Evolutionary conservation across 208 protist genomes (phyloP).

Genomic region (Acanthamoeba triangularis): DNA sequence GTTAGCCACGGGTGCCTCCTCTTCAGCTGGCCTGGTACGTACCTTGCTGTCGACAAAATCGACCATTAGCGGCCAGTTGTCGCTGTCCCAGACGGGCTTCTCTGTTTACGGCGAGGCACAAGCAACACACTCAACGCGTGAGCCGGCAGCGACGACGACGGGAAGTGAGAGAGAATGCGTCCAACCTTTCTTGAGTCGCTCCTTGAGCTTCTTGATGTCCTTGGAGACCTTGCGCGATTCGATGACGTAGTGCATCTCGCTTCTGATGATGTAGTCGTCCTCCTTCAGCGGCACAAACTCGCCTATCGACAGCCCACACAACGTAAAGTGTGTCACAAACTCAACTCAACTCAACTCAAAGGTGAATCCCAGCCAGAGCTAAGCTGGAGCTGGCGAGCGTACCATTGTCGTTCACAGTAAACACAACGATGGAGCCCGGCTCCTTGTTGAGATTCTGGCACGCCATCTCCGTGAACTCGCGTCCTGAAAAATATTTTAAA

Average conservation of each 20-base stretch:
- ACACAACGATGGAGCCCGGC: background rate
- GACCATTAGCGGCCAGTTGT: constrained; percentile 21
- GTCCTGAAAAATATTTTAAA: too few relatives aligned
- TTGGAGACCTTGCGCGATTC: constrained; percentile 28
- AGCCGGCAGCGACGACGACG: too few relatives aligned
- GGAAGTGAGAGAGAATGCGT: too few relatives aligned
- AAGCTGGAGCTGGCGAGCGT: background rate
- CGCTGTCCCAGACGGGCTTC: constrained; percentile 21
- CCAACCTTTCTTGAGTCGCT: constrained; percentile 20
- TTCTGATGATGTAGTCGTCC: constrained; percentile 28
- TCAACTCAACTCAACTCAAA: too few relatives aligned
- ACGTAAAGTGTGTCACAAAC: too few relatives aligned
- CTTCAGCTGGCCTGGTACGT: too few relatives aligned
- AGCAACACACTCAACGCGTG: too few relatives aligned
- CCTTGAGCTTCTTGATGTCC: constrained; percentile 30
- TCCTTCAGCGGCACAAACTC: constrained; percentile 20
- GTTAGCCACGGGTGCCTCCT: too few relatives aligned
- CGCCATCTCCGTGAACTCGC: constrained; percentile 5
- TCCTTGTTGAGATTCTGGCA: constrained; percentile 2
- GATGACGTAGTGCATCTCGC: constrained; percentile 27
- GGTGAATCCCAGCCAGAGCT: too few relatives aligned
- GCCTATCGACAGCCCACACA: too few relatives aligned
- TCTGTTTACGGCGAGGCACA: too few relatives aligned
- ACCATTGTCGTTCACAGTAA: constrained; percentile 5
- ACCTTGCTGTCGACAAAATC: constrained; percentile 34